Evolutionary conservation across 768 basidiomycete species (phyloP).

Genomic region (Tylopilus plumbeoviolaceoides): DNA sequence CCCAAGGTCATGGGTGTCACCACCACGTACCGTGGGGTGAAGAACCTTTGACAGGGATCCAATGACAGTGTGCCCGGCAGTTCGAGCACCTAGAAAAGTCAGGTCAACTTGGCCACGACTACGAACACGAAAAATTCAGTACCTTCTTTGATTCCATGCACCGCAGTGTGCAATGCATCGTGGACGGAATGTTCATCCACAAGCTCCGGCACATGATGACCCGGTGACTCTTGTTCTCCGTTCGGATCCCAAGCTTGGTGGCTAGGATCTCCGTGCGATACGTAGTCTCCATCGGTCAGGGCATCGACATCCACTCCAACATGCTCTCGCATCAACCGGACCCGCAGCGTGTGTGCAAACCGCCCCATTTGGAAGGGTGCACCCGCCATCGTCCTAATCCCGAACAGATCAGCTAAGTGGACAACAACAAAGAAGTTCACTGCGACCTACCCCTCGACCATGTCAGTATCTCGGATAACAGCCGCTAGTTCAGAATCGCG

Average conservation of each 20-base stretch:
- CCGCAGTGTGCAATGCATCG: conserved; percentile 33
- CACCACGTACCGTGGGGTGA: conserved; percentile 12
- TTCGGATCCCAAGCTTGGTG: conserved; percentile 69
- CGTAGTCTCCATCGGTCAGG: conserved; percentile 71
- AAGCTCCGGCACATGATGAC: conserved; percentile 40
- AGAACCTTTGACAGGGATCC: too few species aligned
- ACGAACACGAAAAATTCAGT: conserved; percentile 3
- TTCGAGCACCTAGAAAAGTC: conserved; percentile 32
- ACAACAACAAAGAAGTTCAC: background rate
- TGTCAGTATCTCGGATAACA: conserved; percentile 93
- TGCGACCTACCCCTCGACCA: conserved; percentile 82
- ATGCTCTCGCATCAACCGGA: conserved; percentile 96
- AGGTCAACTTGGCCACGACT: conserved; percentile 1
- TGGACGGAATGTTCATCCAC: conserved; percentile 33
- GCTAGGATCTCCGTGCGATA: conserved; percentile 46
- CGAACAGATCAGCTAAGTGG: conserved; percentile 1
- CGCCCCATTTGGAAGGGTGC: conserved; percentile 93
- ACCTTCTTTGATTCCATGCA: conserved; percentile 52
- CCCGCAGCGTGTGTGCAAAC: conserved; percentile 90
- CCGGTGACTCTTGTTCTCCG: conserved; percentile 53
- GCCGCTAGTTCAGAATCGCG: conserved; percentile 94
- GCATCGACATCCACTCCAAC: conserved; percentile 92
- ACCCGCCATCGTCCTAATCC: conserved; percentile 82
- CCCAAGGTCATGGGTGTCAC: background rate
- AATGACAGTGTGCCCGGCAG: too few species aligned